These are phyloP conservation scores for Helicostylum pulchrum DNA, from an alignment of 192 early-diverging fungal genomes.

Conservation along the genomic window DNA sequence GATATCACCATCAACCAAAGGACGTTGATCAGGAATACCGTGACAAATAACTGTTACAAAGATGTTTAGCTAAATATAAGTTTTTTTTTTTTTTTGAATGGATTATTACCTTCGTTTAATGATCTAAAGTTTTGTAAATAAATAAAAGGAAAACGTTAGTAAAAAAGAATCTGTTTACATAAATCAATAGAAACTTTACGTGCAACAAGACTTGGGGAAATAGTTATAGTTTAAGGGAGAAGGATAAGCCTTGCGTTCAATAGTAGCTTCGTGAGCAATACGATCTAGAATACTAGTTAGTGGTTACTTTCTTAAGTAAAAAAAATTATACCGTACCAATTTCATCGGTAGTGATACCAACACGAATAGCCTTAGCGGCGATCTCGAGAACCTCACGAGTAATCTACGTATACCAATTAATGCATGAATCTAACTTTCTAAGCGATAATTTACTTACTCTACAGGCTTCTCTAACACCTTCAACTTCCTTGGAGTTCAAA, in stretches of 20 bases:
- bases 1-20: conserved; percentile 93
- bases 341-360: conserved; percentile 92
- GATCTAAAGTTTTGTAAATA: conserved; percentile 27
- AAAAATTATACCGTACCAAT: conserved; percentile 45
- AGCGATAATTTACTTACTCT: conserved; percentile 39
- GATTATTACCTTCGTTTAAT: conserved; percentile 77
- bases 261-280: conserved; percentile 90
- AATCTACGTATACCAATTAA: conserved; percentile 47
- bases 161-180: not conserved
- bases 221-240: conserved; percentile 95
- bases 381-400: conserved; percentile 89
- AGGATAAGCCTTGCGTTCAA: conserved; percentile 90
- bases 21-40: conserved; percentile 94
- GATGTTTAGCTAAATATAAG: conserved; percentile 79
- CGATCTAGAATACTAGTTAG: conserved; percentile 54
- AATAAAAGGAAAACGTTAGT: conserved; percentile 2
- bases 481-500: conserved; percentile 69
- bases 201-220: conserved; percentile 97
- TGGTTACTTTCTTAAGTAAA: not conserved
- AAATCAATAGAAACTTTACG: conserved; percentile 41
- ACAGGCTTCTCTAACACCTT: conserved; percentile 77
- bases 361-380: conserved; percentile 72
- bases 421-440: not conserved
- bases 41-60: conserved; percentile 95
- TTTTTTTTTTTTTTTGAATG: conserved; percentile 75